Conservation (phyloP, 371 early-diverging fungal genomes). For the Mucor lusitanicus region DNA sequence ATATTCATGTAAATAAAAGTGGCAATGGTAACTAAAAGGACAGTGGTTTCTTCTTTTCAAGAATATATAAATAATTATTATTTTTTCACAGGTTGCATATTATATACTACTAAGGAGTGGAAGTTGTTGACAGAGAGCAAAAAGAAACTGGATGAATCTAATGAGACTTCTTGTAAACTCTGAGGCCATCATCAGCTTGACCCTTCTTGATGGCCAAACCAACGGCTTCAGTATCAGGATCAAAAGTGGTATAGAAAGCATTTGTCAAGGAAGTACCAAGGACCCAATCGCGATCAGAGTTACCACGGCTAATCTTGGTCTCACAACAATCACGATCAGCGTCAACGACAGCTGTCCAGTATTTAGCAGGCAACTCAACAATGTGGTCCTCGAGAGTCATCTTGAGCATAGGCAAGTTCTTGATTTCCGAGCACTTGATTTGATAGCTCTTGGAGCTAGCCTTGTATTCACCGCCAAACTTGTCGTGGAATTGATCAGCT, state of each 20-base stretch:
- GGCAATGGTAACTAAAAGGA: not conserved
- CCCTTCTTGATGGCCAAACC: constrained; percentile 48
- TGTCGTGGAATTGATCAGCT: constrained; percentile 44
- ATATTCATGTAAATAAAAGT: not conserved
- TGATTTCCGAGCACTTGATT: constrained; percentile 41
- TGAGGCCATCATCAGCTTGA: constrained; percentile 33
- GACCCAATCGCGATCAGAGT: constrained; percentile 42
- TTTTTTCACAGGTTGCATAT: not conserved
- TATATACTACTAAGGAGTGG: not conserved
- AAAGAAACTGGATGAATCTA: constrained; percentile 5
- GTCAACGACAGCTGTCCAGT: constrained; percentile 41
- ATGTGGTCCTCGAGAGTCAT: constrained; percentile 39
- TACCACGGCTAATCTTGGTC: constrained; percentile 43
- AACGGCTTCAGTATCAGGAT: constrained; percentile 39
- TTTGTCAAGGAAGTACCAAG: constrained; percentile 47
- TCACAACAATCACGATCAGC: constrained; percentile 37
- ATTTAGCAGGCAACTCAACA: constrained; percentile 42
- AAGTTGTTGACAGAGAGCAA: not conserved
- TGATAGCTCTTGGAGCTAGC: constrained; percentile 27
- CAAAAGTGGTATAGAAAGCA: constrained; percentile 46
- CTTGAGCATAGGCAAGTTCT: constrained; percentile 38
- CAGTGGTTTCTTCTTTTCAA: not conserved
- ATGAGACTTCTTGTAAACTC: constrained; percentile 36
- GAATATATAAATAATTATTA: not conserved
- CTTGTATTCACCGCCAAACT: constrained; percentile 37